phyloP scores from a whole-genome alignment of 768 basidiomycete species.

The Tephrocybe rancida region DNA sequence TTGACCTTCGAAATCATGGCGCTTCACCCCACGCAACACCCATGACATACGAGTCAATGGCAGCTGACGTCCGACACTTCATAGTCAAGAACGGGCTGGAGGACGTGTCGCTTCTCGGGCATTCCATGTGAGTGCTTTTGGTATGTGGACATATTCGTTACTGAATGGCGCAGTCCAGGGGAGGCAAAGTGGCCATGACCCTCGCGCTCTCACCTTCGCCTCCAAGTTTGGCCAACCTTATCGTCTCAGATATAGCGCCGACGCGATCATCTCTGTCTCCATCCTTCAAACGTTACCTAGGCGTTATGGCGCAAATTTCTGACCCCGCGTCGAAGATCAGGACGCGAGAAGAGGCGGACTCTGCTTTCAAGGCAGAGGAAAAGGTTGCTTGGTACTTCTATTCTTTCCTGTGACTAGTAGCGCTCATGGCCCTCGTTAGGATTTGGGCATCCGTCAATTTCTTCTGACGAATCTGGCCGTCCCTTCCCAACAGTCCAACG shows the following conservation, averaged over 20 bases:
- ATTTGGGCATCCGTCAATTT: conserved; percentile 69
- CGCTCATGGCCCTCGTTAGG: conserved; percentile 37
- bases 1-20: conserved; percentile 87
- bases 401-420: neutral
- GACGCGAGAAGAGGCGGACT: conserved; percentile 66
- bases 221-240: conserved; percentile 39
- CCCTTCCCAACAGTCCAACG: neutral
- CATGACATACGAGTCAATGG: conserved; percentile 77
- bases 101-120: conserved; percentile 75
- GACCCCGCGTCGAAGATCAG: conserved; percentile 39
- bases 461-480: conserved; percentile 71
- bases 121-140: conserved; percentile 70
- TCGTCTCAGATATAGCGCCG: conserved; percentile 84
- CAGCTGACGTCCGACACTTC: conserved; percentile 73
- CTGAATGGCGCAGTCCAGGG: conserved; percentile 45
- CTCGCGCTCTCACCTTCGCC: conserved; percentile 51
- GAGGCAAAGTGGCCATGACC: conserved; percentile 81
- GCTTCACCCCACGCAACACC: conserved; percentile 68
- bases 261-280: conserved; percentile 49
- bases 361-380: conserved; percentile 61
- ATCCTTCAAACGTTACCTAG: conserved; percentile 65
- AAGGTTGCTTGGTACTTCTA: conserved; percentile 37
- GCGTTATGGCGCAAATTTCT: conserved; percentile 72
- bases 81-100: conserved; percentile 49
- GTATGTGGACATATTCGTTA: neutral